These are phyloP conservation scores for Jackrogersella minutella DNA, from an alignment of 495 filamentous ascomycete species.

Conservation along the genomic window DNA sequence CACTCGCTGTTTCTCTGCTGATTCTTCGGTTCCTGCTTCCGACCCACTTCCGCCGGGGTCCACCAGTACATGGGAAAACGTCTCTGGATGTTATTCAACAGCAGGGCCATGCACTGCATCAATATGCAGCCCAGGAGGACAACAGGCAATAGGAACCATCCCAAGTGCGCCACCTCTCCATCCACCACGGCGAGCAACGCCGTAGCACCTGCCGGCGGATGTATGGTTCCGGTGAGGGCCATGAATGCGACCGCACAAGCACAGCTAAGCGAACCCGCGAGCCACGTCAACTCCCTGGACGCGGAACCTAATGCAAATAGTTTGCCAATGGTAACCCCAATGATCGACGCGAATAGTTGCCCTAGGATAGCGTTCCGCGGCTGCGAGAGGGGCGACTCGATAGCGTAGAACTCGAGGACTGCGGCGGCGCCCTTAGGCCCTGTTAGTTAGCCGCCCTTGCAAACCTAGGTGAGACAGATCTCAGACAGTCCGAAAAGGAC, in stretches of 20 bases:
- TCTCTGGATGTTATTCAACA: slow-evolving; percentile 80
- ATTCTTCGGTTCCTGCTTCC: slow-evolving; percentile 10
- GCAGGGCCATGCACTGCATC: slow-evolving; percentile 70
- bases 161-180: slow-evolving; percentile 61
- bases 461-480: neutral
- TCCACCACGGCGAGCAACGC: slow-evolving; percentile 79
- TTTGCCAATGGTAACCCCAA: slow-evolving; percentile 74
- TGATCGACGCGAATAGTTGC: slow-evolving; percentile 71
- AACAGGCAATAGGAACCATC: slow-evolving; percentile 76
- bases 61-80: slow-evolving; percentile 85
- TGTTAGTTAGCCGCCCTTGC: slow-evolving; percentile 2
- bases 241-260: slow-evolving; percentile 74
- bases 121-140: slow-evolving; percentile 70
- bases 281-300: slow-evolving; percentile 66
- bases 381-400: slow-evolving; percentile 85
- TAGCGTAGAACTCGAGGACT: slow-evolving; percentile 75
- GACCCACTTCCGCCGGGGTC: slow-evolving; percentile 58
- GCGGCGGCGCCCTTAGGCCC: slow-evolving; percentile 70
- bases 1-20: slow-evolving; percentile 13
- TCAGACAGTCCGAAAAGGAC: slow-evolving; percentile 19
- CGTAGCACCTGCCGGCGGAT: slow-evolving; percentile 90
- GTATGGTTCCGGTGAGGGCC: slow-evolving; percentile 78
- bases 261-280: slow-evolving; percentile 75
- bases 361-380: slow-evolving; percentile 79
- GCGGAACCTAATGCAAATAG: slow-evolving; percentile 68